A percentile compares a stretch with the other conserved stretches of the same genome.
phyloP scores from a whole-genome alignment of 768 basidiomycete genomes.

The Hericium erinaceus region DNA sequence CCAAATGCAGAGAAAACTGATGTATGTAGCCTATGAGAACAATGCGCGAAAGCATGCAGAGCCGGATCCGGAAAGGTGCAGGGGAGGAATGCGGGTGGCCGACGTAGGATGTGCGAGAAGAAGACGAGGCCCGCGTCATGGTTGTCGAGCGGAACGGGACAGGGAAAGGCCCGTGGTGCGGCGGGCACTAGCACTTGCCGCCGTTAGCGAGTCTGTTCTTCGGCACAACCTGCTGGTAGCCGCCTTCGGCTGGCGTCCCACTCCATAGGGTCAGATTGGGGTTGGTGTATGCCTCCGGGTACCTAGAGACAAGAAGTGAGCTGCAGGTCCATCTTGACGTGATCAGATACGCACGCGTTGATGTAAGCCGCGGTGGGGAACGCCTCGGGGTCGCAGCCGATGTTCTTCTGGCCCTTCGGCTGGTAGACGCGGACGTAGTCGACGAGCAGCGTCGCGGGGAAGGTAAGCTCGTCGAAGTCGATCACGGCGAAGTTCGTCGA shows the following conservation, averaged over 20 bases:
- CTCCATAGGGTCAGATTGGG: conserved; percentile 73
- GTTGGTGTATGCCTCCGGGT: conserved; percentile 72
- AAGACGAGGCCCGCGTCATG: no score
- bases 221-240: conserved; percentile 10
- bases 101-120: no score
- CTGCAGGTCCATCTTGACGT: neutral
- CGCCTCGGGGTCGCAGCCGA: conserved; percentile 75
- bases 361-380: conserved; percentile 84
- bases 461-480: conserved; percentile 60
- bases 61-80: no score
- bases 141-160: no score
- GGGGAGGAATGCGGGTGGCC: no score
- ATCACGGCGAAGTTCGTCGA: conserved; percentile 71
- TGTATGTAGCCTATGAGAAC: no score
- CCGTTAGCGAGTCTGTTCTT: conserved; percentile 6
- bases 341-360: conserved; percentile 35
- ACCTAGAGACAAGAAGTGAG: conserved; percentile 20
- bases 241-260: conserved; percentile 6
- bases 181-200: neutral
- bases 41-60: no score
- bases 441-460: conserved; percentile 65
- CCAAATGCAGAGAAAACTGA: no score
- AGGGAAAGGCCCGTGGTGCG: no score
- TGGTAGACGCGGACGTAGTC: conserved; percentile 94
- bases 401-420: conserved; percentile 52